Evolutionary conservation across 257 asterid species (phyloP).

Genomic region (Cynanchum wilfordii): DNA sequence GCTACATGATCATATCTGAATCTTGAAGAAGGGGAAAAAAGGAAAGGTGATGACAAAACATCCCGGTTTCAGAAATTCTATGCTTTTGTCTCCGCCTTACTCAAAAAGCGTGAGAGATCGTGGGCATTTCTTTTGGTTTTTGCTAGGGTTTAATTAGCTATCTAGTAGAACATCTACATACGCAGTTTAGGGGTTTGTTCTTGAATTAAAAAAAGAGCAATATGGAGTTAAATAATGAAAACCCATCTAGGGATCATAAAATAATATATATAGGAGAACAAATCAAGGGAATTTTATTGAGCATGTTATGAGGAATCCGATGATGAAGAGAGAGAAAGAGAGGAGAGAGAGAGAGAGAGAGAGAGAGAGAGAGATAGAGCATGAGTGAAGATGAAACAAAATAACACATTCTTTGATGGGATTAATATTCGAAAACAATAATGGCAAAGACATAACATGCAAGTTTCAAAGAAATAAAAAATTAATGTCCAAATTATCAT

Average conservation of each 20-base stretch:
- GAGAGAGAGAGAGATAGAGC: not conserved
- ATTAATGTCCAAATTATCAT: not conserved
- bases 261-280: conserved; percentile 7
- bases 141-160: conserved; percentile 2
- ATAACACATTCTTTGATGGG: conserved; percentile 24
- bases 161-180: not conserved
- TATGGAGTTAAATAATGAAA: not conserved
- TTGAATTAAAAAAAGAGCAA: not conserved
- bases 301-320: conserved; percentile 36
- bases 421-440: conserved; percentile 9
- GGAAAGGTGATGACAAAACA: not conserved
- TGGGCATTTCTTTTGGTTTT: conserved; percentile 7
- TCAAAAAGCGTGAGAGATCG: not conserved
- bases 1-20: conserved; percentile 1
- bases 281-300: conserved; percentile 11
- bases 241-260: conserved; percentile 18
- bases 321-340: conserved; percentile 9
- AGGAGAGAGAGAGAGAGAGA: not conserved
- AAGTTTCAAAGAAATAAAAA: not conserved
- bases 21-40: not conserved
- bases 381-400: conserved; percentile 17
- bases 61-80: conserved; percentile 4
- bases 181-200: not conserved
- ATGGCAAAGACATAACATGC: conserved; percentile 11
- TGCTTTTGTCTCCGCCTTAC: not conserved